Conservation (phyloP, 139 green algal species). For the Coelastrella sp. region DNA sequence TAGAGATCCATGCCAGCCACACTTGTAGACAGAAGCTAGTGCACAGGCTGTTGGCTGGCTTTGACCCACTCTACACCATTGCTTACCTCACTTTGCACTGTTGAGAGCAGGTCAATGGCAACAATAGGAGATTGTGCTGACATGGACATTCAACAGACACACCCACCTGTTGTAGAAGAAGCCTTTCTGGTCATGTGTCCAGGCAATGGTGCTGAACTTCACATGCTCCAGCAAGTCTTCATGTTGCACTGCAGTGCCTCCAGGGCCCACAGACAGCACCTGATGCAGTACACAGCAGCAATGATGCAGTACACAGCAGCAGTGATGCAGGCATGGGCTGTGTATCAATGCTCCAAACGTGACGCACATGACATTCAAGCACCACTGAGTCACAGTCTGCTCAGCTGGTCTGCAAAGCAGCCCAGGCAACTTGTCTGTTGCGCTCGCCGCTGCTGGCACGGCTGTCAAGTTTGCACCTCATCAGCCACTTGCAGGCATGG, state of each 20-base stretch:
- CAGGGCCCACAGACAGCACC: conserved; percentile 68
- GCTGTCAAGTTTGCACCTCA: too few species aligned
- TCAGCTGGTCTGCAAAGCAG: background rate
- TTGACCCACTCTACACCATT: too few species aligned
- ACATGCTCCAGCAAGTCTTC: conserved; percentile 85
- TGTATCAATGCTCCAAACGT: too few species aligned
- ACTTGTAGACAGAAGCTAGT: too few species aligned
- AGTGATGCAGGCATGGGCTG: background rate
- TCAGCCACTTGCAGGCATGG: too few species aligned
- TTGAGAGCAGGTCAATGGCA: too few species aligned
- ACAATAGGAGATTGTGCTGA: too few species aligned
- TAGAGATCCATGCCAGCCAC: too few species aligned
- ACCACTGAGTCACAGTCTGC: background rate
- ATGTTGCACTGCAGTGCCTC: conserved; percentile 65
- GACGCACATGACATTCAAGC: background rate
- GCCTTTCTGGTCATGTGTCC: conserved; percentile 91
- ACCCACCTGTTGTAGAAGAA: conserved; percentile 94
- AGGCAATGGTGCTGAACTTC: conserved; percentile 88
- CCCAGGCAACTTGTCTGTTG: background rate
- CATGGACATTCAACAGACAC: too few species aligned
- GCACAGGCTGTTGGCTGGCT: too few species aligned
- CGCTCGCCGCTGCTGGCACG: too few species aligned
- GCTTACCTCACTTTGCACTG: too few species aligned
- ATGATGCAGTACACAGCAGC: background rate
- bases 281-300: conserved; percentile 19